phyloP scores from a whole-genome alignment of 2,329 filamentous ascomycete genomes.

The Neonectria ditissima region DNA sequence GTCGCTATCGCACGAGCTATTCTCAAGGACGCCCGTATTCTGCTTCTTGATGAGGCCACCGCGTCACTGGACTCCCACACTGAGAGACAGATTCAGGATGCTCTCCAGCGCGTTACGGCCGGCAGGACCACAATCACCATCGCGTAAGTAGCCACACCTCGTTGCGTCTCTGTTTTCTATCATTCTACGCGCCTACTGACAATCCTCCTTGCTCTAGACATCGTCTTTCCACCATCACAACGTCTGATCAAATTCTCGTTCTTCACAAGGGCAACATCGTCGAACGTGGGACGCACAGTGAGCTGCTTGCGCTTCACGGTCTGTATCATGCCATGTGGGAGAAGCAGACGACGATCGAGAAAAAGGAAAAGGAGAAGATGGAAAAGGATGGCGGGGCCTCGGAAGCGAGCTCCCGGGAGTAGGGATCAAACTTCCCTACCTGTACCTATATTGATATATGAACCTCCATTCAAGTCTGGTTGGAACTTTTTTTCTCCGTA shows the following conservation, averaged over 20 bases:
- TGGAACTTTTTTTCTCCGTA: neutral
- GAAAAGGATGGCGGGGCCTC: slow-evolving; percentile 35
- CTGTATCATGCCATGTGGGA: slow-evolving; percentile 66
- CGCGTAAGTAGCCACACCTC: slow-evolving; percentile 50
- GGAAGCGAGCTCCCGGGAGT: slow-evolving; percentile 8
- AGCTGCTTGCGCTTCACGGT: slow-evolving; percentile 58
- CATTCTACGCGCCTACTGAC: slow-evolving; percentile 11
- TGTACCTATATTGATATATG: neutral
- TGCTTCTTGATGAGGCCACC: slow-evolving; percentile 79
- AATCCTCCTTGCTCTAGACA: slow-evolving; percentile 52
- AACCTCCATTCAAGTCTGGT: neutral
- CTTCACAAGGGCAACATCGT: slow-evolving; percentile 63
- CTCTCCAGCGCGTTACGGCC: slow-evolving; percentile 59
- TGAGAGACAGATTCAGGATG: slow-evolving; percentile 68
- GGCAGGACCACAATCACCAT: slow-evolving; percentile 66
- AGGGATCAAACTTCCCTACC: neutral
- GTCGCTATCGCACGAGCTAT: slow-evolving; percentile 73
- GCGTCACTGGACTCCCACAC: slow-evolving; percentile 75
- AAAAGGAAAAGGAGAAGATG: slow-evolving; percentile 49
- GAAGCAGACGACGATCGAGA: slow-evolving; percentile 60
- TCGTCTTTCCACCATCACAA: slow-evolving; percentile 68
- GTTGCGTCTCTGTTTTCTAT: neutral
- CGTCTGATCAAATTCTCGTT: slow-evolving; percentile 66
- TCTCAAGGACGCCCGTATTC: slow-evolving; percentile 75
- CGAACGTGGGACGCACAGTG: slow-evolving; percentile 62